phyloP scores from a whole-genome alignment of 140 eudicot species.

The Flaveria floridana region DNA sequence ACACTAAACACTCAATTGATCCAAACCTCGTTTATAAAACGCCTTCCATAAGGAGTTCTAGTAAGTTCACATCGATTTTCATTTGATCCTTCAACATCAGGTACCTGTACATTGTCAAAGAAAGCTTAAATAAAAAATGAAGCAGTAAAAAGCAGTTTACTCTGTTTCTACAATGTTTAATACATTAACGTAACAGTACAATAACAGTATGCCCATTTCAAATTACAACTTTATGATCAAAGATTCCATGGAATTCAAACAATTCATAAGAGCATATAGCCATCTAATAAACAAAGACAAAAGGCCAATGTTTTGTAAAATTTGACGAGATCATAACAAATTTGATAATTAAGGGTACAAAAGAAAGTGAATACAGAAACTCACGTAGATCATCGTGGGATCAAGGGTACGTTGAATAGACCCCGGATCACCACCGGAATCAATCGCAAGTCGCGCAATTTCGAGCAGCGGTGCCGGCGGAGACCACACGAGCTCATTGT shows the following conservation, averaged over 20 bases:
- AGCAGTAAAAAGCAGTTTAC: neutral
- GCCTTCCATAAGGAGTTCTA: conserved; percentile 82
- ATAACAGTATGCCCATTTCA: neutral
- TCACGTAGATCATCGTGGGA: conserved; percentile 63
- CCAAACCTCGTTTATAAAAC: conserved; percentile 69
- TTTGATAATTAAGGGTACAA: neutral
- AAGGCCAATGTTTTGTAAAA: neutral
- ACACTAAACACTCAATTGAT: conserved; percentile 13
- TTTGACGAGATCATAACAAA: neutral
- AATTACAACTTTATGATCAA: neutral
- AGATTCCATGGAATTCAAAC: neutral
- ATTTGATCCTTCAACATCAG: conserved; percentile 81
- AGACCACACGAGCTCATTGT: conserved; percentile 61
- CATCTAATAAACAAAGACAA: too few species aligned
- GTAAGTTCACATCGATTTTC: conserved; percentile 74
- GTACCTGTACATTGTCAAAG: conserved; percentile 54
- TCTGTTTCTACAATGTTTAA: neutral
- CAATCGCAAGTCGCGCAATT: conserved; percentile 79
- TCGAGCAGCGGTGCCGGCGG: conserved; percentile 82
- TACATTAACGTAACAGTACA: neutral
- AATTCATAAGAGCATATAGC: neutral
- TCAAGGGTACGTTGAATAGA: conserved; percentile 67
- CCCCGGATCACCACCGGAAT: conserved; percentile 76
- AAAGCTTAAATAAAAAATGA: neutral
- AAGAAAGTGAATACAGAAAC: conserved; percentile 22